Evolutionary conservation across 495 filamentous ascomycete species (phyloP), one percentile per base, ranked within the genome.

Genomic region (Lentithecium fluviatile): DNA sequence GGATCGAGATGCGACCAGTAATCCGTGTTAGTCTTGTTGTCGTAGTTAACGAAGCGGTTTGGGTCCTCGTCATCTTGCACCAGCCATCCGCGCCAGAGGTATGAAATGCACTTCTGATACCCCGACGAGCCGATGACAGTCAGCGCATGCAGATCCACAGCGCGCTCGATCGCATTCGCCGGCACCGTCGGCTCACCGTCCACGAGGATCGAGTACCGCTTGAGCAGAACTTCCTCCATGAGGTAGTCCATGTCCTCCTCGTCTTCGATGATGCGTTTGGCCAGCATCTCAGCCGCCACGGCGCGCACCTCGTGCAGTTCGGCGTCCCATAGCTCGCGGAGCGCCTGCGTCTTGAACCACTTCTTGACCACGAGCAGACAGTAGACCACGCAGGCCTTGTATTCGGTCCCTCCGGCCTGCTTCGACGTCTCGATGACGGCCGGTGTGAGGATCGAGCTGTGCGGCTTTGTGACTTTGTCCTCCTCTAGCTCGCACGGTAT

Each of bases 31-130:
- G 82, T 85, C 67, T 88, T 88, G 15, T 88, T 76, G 67, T 83
- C 81, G 75, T 95, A 98, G 65, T 88, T 83, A 24, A 96, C 81
- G 66, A 97, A 98, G 23, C 82, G 85, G 12, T 85, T 83, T 4
- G 92, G 90, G 66, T 97, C 91, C 40, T 88, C 82, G 55, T 95
- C 88, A 60, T 97, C 89, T 69, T 97, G 94, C 11, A 93, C 83
- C n/a, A 96, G 80, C 94, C 94, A 98, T 40, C 94, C 94, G 56
- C 82, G 83, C 94, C 94, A 98, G 48, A 98, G 85, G 67, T 90
- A 92, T 45, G 78, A 82, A 68, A 97, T 89, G 69, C 93, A 97
- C 73, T 87, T 94, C 68, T 98, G 94, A 68, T 96, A 98, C n/a
- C 93, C 91, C 0, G 89, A 89, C 13, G 87, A 90, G 15, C 89